Evolutionary conservation across 208 protist species (phyloP), one percentile per base, ranked within the genome.

Genomic region (Angomonas deanei): DNA sequence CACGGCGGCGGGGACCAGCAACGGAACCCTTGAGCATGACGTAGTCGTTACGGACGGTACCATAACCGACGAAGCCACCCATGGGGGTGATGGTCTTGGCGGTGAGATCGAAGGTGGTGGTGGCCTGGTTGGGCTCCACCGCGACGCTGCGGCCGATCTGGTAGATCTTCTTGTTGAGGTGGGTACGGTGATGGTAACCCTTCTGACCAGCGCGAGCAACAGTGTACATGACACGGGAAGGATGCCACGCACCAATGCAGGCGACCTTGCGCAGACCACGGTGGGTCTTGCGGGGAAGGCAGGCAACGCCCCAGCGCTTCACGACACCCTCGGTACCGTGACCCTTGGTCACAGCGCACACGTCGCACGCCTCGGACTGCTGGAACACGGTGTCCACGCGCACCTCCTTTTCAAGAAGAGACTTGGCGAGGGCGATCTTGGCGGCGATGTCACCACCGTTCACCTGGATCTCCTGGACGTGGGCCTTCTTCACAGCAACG

Each of bases 141-240:
- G 74, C 69, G 33, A 82, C 76, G 61, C 85, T 85, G 72, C 84
- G 90, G 70, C 96, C 98, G 59, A 99, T 88, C 66, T 94, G 82
- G 97, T 99, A 99, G 84, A 99, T 98, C 93, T 99, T 99, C 97
- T 99, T 99, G 97, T 99, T 99, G 46, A 97, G 68, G 79, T 99
- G 97, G 33, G 98, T 99, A 66, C 99, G 86, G 93, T 99, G 98
- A 77, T 98, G 93, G 95, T 96, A 99, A 72, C 99, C 99, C 50
- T 91, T 72, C 94, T 99, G 98, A 98, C 99, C 99, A 67, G 98
- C 98, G 82, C 99, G 96, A 47, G 99, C 91, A 30, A 99, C 98
- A 24, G 97, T 92, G 80, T 82, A 99, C 53, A 81, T 76, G 48
- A 99, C 97, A 73, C 96, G 85, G 42, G 96, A 83, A 57, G 99